Evolutionary conservation across 371 early-diverging fungal species (phyloP).

Genomic region (Mucor lusitanicus): DNA sequence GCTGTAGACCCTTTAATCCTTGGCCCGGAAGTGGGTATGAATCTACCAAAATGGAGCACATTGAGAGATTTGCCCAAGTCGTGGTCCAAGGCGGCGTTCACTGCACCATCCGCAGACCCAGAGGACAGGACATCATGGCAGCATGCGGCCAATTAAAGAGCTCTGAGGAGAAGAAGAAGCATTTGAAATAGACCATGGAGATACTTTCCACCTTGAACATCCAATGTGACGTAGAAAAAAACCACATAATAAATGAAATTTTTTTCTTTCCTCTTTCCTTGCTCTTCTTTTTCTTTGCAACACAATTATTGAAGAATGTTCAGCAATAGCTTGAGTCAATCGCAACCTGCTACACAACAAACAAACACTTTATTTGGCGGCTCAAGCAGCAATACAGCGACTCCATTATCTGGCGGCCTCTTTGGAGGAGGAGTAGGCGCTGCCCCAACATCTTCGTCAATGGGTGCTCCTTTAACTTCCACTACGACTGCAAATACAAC

Average conservation of each 20-base stretch:
- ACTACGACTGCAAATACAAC: background rate
- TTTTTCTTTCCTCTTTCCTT: conserved; percentile 2
- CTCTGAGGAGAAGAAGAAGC: conserved; percentile 14
- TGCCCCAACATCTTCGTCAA: background rate
- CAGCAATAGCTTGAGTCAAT: background rate
- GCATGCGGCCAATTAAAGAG: conserved; percentile 78
- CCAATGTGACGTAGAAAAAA: conserved; percentile 21
- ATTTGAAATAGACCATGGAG: background rate
- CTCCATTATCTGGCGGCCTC: background rate
- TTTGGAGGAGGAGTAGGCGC: conserved; percentile 11
- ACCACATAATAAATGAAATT: background rate
- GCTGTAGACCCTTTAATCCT: conserved; percentile 70
- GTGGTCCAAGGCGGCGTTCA: conserved; percentile 51
- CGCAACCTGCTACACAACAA: background rate
- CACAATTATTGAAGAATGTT: conserved; percentile 5
- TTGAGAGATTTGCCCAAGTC: conserved; percentile 53
- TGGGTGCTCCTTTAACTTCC: background rate
- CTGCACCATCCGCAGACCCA: conserved; percentile 58
- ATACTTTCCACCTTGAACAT: conserved; percentile 51
- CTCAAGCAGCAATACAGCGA: background rate
- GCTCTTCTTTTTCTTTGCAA: background rate
- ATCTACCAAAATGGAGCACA: conserved; percentile 51
- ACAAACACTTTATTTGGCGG: background rate
- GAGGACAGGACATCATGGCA: conserved; percentile 72
- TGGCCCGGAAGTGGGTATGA: conserved; percentile 76